These are phyloP conservation scores for Phytophthora aleatoria DNA, from an alignment of 352 stramenopile genomes.

Conservation along the genomic window DNA sequence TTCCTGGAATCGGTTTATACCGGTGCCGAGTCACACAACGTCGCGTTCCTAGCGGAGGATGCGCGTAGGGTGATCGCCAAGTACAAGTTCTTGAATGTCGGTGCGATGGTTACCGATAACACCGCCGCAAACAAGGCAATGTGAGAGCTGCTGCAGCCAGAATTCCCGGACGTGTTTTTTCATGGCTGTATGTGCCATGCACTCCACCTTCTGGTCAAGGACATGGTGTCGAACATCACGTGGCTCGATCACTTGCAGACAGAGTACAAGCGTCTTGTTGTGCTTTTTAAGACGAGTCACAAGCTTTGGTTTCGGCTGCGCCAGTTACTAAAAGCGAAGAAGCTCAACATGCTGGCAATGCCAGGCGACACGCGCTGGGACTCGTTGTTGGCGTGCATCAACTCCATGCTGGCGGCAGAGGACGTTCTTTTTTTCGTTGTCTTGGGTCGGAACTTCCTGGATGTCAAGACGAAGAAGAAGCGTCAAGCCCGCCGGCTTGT, in stretches of 20 bases:
- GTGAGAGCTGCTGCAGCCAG: neutral
- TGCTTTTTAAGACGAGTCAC: neutral
- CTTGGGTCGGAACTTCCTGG: neutral
- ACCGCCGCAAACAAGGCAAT: neutral
- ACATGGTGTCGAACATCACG: neutral
- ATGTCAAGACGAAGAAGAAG: neutral
- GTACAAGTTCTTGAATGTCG: neutral
- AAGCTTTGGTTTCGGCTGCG: neutral
- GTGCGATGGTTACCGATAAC: neutral
- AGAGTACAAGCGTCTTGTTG: neutral
- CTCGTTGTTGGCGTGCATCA: neutral
- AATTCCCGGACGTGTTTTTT: neutral
- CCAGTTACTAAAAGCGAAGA: neutral
- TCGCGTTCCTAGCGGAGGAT: neutral
- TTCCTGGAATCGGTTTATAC: neutral
- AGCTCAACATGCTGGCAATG: neutral
- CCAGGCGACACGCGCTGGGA: neutral
- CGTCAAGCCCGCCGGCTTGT: neutral
- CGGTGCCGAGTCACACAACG: neutral
- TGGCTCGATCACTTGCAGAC: neutral
- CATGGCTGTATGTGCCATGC: neutral
- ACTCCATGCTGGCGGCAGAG: neutral
- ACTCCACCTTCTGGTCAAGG: neutral
- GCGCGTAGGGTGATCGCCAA: neutral
- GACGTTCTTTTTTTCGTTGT: neutral